Evolutionary conservation across 2,329 filamentous ascomycete species (phyloP), one percentile per base, ranked within the genome.

Genomic region (Alternaria postmessia): DNA sequence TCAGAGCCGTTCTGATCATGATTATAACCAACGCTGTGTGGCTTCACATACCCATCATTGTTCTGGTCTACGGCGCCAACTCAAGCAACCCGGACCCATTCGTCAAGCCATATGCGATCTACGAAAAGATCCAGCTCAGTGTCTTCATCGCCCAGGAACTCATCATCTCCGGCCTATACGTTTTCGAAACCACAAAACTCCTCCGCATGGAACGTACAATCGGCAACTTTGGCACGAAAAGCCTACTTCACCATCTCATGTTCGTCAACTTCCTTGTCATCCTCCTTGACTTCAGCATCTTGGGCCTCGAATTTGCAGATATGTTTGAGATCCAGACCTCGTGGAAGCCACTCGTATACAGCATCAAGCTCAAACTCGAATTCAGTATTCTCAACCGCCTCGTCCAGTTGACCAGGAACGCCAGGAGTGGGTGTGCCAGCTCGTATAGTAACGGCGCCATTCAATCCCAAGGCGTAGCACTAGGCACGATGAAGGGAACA

Each of bases 1-100:
- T 88, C 1, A 80, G 78, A 5, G 74, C 79, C 4, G 81, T 87
- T 2, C 75, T 88, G 3, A 77, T 70, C 43, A 86, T 89, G 82
- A 88, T 89, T 59, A 79, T 87, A 30, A 65, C 79, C 55, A 83
- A 87, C 64, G 80, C 80, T 22, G 66, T 88, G 41, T 64, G 86
- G 32, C 75, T 86, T 41, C 85, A 88, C 64, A 75, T 85, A 0
- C 81, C 85, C 0, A 83, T 84, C 8, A 83, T 83, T 1, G 77
- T 87, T 4, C 44, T 89, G 49, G 82, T 84, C 3, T 86, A 81
- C 60, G 86, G 83, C 3, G 72, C 80, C 3, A 83, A 83, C 57
- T 77, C 77, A 1, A 56, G 30, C 60, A 77, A 46, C 73, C 39
- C 77, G 51, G 54, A 75, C 1, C 49, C 70, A 56, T 76, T 69